These are phyloP conservation scores for Ceratonia siliqua DNA, from an alignment of 306 rosid species.

Conservation along the genomic window DNA sequence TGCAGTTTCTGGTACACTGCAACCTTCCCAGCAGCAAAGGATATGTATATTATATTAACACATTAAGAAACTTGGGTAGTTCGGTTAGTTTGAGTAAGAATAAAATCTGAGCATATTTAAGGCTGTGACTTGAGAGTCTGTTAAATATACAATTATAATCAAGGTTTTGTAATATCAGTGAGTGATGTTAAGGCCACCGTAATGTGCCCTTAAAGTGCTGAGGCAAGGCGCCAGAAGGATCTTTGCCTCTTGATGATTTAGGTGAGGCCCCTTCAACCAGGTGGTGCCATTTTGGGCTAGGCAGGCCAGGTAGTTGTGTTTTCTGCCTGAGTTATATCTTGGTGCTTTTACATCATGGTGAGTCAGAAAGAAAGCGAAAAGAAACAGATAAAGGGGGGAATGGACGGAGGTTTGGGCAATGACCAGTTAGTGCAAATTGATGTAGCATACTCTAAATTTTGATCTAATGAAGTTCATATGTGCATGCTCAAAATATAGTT, in stretches of 20 bases:
- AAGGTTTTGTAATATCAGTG: neutral
- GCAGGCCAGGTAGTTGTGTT: neutral
- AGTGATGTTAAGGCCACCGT: neutral
- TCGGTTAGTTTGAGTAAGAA: neutral
- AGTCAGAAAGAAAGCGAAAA: neutral
- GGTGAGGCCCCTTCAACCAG: neutral
- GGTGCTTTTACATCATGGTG: no score
- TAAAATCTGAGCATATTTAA: neutral
- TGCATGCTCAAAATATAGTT: no score
- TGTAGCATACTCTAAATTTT: neutral
- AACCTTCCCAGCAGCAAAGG: neutral
- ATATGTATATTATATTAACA: neutral
- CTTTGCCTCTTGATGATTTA: neutral
- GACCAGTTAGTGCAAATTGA: neutral
- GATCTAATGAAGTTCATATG: no score
- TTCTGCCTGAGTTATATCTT: no score
- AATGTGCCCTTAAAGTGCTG: neutral
- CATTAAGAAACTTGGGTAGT: neutral
- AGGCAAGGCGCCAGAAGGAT: neutral
- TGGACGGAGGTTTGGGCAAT: neutral
- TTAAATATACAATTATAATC: neutral
- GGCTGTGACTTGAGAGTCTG: neutral
- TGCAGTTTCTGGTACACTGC: neutral
- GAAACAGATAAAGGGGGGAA: neutral
- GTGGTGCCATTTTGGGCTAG: neutral